These are phyloP conservation scores for Calonectria pteridis DNA, from an alignment of 2,329 filamentous ascomycete genomes.

Conservation along the genomic window DNA sequence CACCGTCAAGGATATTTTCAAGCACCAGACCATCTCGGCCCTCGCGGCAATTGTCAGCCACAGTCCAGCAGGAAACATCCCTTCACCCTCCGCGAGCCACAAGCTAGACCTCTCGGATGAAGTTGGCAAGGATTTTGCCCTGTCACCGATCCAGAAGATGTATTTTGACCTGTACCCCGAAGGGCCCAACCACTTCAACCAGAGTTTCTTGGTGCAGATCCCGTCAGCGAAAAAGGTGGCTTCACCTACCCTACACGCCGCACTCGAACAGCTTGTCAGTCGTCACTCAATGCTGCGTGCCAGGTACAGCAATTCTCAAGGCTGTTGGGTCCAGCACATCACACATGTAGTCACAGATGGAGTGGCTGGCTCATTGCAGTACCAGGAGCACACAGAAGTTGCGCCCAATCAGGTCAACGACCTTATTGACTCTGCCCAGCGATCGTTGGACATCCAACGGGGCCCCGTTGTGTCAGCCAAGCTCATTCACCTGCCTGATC, in stretches of 20 bases:
- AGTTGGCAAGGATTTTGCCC: slow-evolving; percentile 44
- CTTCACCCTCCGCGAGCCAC: neutral
- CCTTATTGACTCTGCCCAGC: slow-evolving; percentile 10
- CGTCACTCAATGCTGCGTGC: slow-evolving; percentile 51
- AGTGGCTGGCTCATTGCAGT: neutral
- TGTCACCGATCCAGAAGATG: slow-evolving; percentile 59
- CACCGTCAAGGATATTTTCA: slow-evolving; percentile 3
- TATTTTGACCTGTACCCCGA: slow-evolving; percentile 50
- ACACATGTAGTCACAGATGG: neutral
- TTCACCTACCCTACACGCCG: slow-evolving; percentile 24
- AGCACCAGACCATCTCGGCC: neutral
- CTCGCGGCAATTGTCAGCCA: neutral
- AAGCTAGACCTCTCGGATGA: neutral
- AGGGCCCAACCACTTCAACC: slow-evolving; percentile 55
- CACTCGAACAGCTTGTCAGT: slow-evolving; percentile 40
- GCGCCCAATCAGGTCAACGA: neutral
- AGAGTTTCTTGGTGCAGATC: slow-evolving; percentile 56
- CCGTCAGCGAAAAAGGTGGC: slow-evolving; percentile 25
- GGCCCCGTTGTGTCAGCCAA: slow-evolving; percentile 1
- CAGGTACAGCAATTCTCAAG: slow-evolving; percentile 38
- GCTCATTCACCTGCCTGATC: neutral
- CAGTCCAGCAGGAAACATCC: neutral
- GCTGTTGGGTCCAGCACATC: neutral
- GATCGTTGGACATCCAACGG: slow-evolving; percentile 5
- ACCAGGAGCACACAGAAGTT: slow-evolving; percentile 41